Base-by-base conservation (phyloP, 1,284 basidiomycete species). In the Cutaneotrichosporon sp. region DNA sequence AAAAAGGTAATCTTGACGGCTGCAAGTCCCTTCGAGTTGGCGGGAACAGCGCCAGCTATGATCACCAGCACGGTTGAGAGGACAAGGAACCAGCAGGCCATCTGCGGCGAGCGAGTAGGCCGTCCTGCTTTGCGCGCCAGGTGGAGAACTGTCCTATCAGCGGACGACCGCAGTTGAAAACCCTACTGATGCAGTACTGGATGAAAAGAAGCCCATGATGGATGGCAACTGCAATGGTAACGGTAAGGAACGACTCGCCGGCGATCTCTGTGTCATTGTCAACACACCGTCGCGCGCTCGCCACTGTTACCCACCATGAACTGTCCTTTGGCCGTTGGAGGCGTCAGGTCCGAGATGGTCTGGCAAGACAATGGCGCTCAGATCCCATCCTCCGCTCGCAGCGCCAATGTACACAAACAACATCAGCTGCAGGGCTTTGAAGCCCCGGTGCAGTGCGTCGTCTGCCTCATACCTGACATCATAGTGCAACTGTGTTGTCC, bases 321-420 rank as follows among this genome's bases (percentile, higher is more conserved):
- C 13, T 1, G 49, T 20, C n/a, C 33, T 26, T 17, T 38, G 15
- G 7, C 22, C 39, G 13, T 30, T 18, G 15, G 17, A 20, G 5
- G 4, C 17, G 30, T 34, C 13, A 1, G 9, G 17, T 14, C 37
- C 13, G 9, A 46, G 3, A 17, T 8, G 8, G 7, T 35, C 20
- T 4, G 44, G 46, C 8, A n/a, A 15, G 17, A 46, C 23, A 20
- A 46, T 34, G 8, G 20, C 38, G 0, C 35, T 22, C 1, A 51
- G 17, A 37, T 39, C 37, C 67, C 68, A 70, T 26, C 62, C 59
- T 5, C 64, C 66, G 46, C 60, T 60, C 1, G 61, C 59, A 4
- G 66, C 64, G 15, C 65, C 66, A 37, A 67, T 62, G 44, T 64
- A 68, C 4, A 70, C 58, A 43, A 67, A 64, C 7, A 64, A 22